Evolutionary conservation across 768 basidiomycete species (phyloP), one percentile per base, ranked within the genome.

Genomic region (Pholiota conissans): DNA sequence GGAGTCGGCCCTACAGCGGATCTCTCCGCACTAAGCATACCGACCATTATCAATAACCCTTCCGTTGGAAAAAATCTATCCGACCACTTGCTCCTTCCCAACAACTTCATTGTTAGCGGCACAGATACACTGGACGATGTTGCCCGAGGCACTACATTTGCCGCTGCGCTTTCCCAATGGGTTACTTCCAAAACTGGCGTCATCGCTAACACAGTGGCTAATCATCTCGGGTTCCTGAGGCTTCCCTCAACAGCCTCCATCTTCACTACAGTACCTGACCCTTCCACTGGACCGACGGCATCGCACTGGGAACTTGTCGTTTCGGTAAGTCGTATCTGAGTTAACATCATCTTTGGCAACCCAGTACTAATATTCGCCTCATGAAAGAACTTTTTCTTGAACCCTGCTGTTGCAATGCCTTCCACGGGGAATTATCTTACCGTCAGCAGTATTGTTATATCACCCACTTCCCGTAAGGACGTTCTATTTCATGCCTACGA

Each of bases 41-140:
- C 47, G 10, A 62, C 70, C 16, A 54, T 77, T 54, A 63, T 78
- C 10, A 60, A 76, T 42, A 66, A 73, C 40, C 70, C 71, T 5
- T 71, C 69, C 8, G 77, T 80, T 22, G 79, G 79, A 2, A 71
- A 74, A 63, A 81, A 81, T 62, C 67, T 82, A 11, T 76, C 75
- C 49, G 79, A 79, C 59, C 75, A 78, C 42, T 49, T 63, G 11
- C 49, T 65, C 32, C 50, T 64, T 9, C 48, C 65, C n/a, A 63
- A 54, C 42, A 51, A 61, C 20, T 72, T 60, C 18, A 32, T 22
- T 34, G 66, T 68, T 26, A 68, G 62, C 55, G 58, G 49, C 13
- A 65, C 22, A 24, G 42, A 24, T 45, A 22, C 6, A 9, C 42
- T 45, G 22, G 42, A 45, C 22, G 42, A 45, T 22, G 6, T 45